Base-by-base conservation (phyloP, 2,329 filamentous ascomycete genomes). In the Fusarium luffae region DNA sequence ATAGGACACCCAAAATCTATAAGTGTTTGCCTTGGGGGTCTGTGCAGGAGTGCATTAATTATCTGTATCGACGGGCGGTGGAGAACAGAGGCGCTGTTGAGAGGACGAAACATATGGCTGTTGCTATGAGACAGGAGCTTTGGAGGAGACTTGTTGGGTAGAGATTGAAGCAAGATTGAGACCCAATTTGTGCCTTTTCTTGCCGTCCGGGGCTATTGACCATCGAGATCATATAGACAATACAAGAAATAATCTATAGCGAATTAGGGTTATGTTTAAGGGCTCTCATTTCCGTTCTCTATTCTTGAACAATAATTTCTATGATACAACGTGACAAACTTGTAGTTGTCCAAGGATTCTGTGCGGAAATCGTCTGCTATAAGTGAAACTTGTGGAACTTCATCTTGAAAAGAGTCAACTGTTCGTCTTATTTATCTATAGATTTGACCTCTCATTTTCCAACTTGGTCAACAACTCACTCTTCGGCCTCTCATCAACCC, bases 11-110 rank as follows among this genome's bases (percentile, higher is more conserved):
- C 0, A 65, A 55, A 3, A 77, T 82, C 2, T 81, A 76, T 56
- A 82, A 82, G 60, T 81, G 79, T 23, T 67, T 78, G 5, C 80
- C 79, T 2, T 82, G 80, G 80, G 80, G 80, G 1, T 79, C 75
- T 2, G 69, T 82, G 48, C 71, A 72, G 27, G 80, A 82, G 63
- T 82, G 80, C 30, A 59, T 82, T 34, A 77, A 72, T 10, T 82
- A 81, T 46, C 62, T 82, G 4, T 72, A 76, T n/a, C 71, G 80
- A n/a, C 64, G 80, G 27, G 79, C 79, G 2, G 74, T 78, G 3
- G 80, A 82, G 75, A 82, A 82, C 52, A 70, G 76, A 14, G 79
- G 80, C 13, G 80, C 80, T 8, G 79, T 79, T 8, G 72, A 75
- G 27, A 70, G 77, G 55, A 79, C 77, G 12, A 60, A 70, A 34